Base-by-base conservation (phyloP, 495 filamentous ascomycete species). In the Tuber aestivum region DNA sequence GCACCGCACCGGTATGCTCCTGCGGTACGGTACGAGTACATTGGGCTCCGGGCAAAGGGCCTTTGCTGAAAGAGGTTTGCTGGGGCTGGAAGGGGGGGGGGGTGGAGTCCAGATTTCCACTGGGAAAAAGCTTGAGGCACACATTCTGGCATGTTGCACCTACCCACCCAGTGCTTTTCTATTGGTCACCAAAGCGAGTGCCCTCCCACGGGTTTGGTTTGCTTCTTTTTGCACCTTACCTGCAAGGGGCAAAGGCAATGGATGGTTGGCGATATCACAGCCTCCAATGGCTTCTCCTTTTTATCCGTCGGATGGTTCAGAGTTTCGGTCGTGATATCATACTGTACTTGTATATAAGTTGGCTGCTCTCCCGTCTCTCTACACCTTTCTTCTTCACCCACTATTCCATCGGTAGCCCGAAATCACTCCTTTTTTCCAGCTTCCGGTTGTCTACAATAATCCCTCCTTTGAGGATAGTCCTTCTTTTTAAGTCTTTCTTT, bases 361-460 rank as follows among this genome's bases (percentile, higher is more conserved):
- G 78, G 69, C 75, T 50, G 71, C 72, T 23, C 72, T 68, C 69
- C 72, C 76, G 41, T 20, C 61, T 42, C 69, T 50, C n/a, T 18
- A n/a, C n/a, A n/a, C 41, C 38, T 41, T 48, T 4, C 56, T 61
- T 75, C 76, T 42, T 68, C 44, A 48, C 65, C 70, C 70, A 72
- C 35, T 65, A 70, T 44, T 71, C 14, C 70, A 71, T 65, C 56
- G 45, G 78, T 61, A 75, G 78, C 70, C 76, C 56, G 56, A 65
- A 79, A 73, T 75, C 78, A 79, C 73, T 79, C 78, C 4, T 79
- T 79, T 35, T 77, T 79, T 75, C 70, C 69, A 72, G 44, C 35
- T 72, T 50, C 27, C 72, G 41, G 41, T 48, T 70, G 10, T 72
- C 70, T 77, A 76, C 61, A 21, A 27, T 27, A 38, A 18, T 74